These are phyloP conservation scores for Sphagnum magellanicum DNA, from an alignment of 228 moss, liverwort and hornwort species.

Conservation along the genomic window DNA sequence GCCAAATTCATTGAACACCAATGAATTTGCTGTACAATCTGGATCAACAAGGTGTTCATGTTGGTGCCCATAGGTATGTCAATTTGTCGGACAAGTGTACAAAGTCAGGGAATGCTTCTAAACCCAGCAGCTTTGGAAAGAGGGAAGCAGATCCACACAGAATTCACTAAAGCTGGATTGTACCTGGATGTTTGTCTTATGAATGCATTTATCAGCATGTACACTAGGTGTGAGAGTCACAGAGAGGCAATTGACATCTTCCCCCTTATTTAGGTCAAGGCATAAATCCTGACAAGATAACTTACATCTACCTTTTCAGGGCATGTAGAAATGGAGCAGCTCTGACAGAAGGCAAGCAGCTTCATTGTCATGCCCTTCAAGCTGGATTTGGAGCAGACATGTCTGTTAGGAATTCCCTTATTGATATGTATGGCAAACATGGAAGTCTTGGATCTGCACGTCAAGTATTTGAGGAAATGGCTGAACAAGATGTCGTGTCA, in stretches of 20 bases:
- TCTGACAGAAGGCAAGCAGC: no score
- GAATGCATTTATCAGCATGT: conserved; percentile 1
- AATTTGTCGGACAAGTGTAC: conserved; percentile 3
- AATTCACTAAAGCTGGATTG: neutral
- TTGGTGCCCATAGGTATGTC: neutral
- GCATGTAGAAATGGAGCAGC: neutral
- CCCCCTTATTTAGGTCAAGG: neutral
- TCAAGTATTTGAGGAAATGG: neutral
- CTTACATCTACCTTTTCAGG: neutral
- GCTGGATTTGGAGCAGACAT: neutral
- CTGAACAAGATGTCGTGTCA: neutral
- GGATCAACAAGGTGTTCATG: neutral
- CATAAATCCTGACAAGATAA: neutral
- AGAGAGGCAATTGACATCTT: no score
- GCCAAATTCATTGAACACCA: neutral
- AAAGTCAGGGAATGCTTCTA: neutral
- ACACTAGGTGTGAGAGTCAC: neutral
- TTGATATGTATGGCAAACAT: neutral
- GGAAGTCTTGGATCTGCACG: neutral
- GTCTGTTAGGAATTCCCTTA: neutral
- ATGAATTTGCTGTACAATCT: conserved; percentile 1
- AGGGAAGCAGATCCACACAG: neutral
- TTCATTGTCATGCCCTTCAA: no score
- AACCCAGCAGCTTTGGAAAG: neutral
- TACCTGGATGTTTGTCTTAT: neutral